Base-by-base conservation (phyloP, 148 eudicot genomes). In the Fagopyrum esculentum region DNA sequence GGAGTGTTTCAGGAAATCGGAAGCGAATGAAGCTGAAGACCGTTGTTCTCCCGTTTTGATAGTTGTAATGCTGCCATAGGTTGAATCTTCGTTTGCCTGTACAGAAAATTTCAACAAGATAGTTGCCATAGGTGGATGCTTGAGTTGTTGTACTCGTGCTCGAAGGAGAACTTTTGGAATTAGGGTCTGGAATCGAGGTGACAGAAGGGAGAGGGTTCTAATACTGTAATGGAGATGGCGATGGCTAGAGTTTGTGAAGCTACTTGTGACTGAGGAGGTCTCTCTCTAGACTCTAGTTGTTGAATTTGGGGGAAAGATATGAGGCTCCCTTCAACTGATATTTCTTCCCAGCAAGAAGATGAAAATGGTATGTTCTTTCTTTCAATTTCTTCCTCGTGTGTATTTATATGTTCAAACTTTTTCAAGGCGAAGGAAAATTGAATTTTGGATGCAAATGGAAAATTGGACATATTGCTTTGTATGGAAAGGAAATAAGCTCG, bases 301-400 rank as follows among this genome's bases (percentile, higher is more conserved):
- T 61, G 68, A 61, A 46, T 55, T 70, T 72, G 29, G 75, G 75
- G 66, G 71, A n/a, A 57, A n/a, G 49, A 12, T 26, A 86, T 86
- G 89, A 86, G 77, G 78, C 79, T 78, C 13, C 77, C 84, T 64
- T 71, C 87, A 49, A 70, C 71, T 75, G 80, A 78, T 78, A 66
- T 80, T 6, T 63, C 72, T 77, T 86, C 84, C 73, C 89, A 83
- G 77, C 78, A 83, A 40, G 82, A 81, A 79, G 83, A 86, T 74
- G 29, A 6, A 40, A 61, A 61, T 61, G 89, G 89, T 84, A 81
- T 71, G 57, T 10, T 6, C 63, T n/a, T 57, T 57, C 63, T 57
- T 61, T 61, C 43, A 26, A 29, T 3, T 61, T n/a, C 9, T 29
- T 2, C 13, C 13, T 49, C 13, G 2, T 49, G 1, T 49, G 15